Base-by-base conservation (phyloP, 176 grass and related monocot genomes). In the Miscanthus lutarioriparius region DNA sequence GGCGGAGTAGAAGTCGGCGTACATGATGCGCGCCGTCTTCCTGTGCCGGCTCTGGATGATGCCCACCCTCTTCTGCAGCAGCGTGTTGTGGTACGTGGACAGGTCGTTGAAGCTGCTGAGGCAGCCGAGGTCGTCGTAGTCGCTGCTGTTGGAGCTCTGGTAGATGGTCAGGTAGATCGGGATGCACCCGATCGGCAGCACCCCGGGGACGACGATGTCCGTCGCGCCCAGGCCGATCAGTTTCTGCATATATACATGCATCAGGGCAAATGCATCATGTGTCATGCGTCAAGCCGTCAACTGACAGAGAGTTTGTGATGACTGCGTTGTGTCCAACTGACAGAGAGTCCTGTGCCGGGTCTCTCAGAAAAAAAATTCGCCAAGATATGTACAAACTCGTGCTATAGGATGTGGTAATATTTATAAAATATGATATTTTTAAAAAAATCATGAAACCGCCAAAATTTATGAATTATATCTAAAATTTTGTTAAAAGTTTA, bases 111-210 rank as follows among this genome's bases (percentile, higher is more conserved):
- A 89, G 39, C 67, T 94, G 27, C 36, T 69, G 75, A 94, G 84
- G 86, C 92, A 94, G 33, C 92, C 89, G 51, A 74, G 56, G 23
- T 9, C 0, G 67, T 91, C 80, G 81, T 90, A 94, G 78, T 94
- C 87, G 66, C 2, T 68, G 86, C 35, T 37, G 83, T 28, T 77
- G 32, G 70, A 69, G 65, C 75, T 88, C 33, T 56, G 47, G 81
- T 81, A 94, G 41, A 94, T 43, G 64, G 77, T 82, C 5, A 91
- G 83, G 86, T 94, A 94, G 74, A 94, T 79, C 5, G 92, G 92
- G 89, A 94, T 91, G 83, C 92, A 94, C 2, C 92, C 89, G 73
- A 89, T 88, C 23, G 92, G 92, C 13, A 91, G 83, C 64, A 94
- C 92, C 2, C 86, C 87, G 0, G 92, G 89, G 22, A 94, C 86